These are phyloP conservation scores for Geosmithia putterillii DNA, from an alignment of 2,329 filamentous ascomycete genomes.

Conservation along the genomic window DNA sequence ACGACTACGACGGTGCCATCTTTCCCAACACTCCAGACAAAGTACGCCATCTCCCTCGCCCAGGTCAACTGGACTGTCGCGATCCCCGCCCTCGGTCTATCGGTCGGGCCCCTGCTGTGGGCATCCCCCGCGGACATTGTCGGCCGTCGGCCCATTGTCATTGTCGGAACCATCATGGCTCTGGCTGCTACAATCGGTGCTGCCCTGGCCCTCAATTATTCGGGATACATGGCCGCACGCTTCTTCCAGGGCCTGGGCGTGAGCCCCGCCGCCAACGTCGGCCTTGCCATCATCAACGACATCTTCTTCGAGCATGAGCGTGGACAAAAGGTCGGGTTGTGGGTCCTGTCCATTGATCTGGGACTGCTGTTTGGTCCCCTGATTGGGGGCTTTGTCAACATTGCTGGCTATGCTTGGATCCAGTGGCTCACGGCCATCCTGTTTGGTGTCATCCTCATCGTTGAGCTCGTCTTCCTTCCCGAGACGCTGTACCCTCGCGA, in stretches of 20 bases:
- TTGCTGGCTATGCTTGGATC: slow-evolving; percentile 35
- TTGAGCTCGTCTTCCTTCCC: slow-evolving; percentile 36
- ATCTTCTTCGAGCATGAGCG: slow-evolving; percentile 46
- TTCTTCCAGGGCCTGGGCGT: slow-evolving; percentile 47
- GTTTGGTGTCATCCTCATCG: slow-evolving; percentile 32
- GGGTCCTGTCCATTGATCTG: slow-evolving; percentile 42
- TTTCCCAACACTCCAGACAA: slow-evolving; percentile 32
- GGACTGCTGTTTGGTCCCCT: slow-evolving; percentile 31
- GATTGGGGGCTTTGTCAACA: slow-evolving; percentile 37
- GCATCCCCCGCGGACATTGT: slow-evolving; percentile 35
- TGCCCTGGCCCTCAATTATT: slow-evolving; percentile 21
- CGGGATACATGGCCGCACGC: slow-evolving; percentile 42
- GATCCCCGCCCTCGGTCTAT: slow-evolving; percentile 34
- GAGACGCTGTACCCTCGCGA: slow-evolving; percentile 44
- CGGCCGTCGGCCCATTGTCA: slow-evolving; percentile 35
- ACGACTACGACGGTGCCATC: slow-evolving; percentile 44
- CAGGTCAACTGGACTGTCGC: slow-evolving; percentile 44
- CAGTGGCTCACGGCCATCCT: slow-evolving; percentile 42
- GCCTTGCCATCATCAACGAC: slow-evolving; percentile 40
- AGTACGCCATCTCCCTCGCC: slow-evolving; percentile 29
- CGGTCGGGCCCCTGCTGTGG: slow-evolving; percentile 37
- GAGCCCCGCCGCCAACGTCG: slow-evolving; percentile 39
- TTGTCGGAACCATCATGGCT: slow-evolving; percentile 23
- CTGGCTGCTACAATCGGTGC: slow-evolving; percentile 19
- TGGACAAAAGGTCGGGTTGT: slow-evolving; percentile 41